A percentile compares a stretch with the other conserved stretches of the same genome.
These are phyloP conservation scores for Aspergillus arachidicola DNA, from an alignment of 2,329 filamentous ascomycete species.

Conservation along the genomic window DNA sequence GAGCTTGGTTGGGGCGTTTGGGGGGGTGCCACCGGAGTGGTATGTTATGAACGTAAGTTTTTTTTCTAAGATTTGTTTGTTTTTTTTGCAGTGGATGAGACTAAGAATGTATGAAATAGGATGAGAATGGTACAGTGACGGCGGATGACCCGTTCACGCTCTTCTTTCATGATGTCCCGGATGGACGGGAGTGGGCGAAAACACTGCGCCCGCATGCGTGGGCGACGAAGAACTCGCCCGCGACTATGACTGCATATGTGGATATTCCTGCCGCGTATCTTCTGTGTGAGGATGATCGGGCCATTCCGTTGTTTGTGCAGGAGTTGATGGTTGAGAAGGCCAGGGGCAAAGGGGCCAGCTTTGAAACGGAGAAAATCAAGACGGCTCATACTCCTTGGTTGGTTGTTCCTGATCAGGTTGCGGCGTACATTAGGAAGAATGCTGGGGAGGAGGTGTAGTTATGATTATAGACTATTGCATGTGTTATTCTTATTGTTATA, in stretches of 20 bases:
- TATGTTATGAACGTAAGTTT: slow-evolving; percentile 33
- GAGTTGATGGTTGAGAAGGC: slow-evolving; percentile 35
- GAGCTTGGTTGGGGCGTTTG: slow-evolving; percentile 33
- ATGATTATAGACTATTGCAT: background rate
- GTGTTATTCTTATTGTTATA: background rate
- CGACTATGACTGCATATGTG: slow-evolving; percentile 30
- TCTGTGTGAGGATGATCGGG: slow-evolving; percentile 33
- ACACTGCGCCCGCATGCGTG: slow-evolving; percentile 35
- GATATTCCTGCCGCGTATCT: slow-evolving; percentile 30
- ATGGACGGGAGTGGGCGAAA: slow-evolving; percentile 30
- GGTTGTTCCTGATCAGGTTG: slow-evolving; percentile 24
- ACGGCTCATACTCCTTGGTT: slow-evolving; percentile 36
- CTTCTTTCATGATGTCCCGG: slow-evolving; percentile 37
- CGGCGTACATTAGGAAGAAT: slow-evolving; percentile 22
- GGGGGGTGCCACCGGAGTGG: slow-evolving; percentile 31
- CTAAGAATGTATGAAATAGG: slow-evolving; percentile 4
- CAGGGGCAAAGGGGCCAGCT: slow-evolving; percentile 25
- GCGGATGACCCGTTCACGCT: slow-evolving; percentile 26
- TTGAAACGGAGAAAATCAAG: slow-evolving; percentile 33
- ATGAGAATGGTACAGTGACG: slow-evolving; percentile 27
- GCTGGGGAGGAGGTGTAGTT: background rate
- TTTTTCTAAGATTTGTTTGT: too few species aligned
- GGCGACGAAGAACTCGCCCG: slow-evolving; percentile 30
- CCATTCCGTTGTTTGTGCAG: slow-evolving; percentile 34
- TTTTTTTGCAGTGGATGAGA: too few species aligned